Percentiles rank a stretch among this genome's conserved stretches.
These are phyloP conservation scores for Pezizomycotina sp. DNA, from an alignment of 2,329 filamentous ascomycete species.

Conservation along the genomic window DNA sequence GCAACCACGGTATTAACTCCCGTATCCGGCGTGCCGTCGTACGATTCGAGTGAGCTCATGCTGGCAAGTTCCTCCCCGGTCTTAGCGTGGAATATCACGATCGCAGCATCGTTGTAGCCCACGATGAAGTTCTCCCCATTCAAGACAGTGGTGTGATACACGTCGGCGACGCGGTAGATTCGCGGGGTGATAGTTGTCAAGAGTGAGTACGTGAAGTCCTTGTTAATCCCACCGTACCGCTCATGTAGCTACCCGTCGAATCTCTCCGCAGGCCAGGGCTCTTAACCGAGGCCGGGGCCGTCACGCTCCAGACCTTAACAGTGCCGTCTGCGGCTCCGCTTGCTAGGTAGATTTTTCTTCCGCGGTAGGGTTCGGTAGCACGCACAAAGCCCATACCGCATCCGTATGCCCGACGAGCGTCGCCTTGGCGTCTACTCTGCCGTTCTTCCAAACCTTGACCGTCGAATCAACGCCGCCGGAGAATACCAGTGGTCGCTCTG, in stretches of 20 bases:
- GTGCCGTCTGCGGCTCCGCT: slow-evolving; percentile 83
- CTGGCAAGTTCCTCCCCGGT: slow-evolving; percentile 79
- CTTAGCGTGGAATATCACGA: slow-evolving; percentile 80
- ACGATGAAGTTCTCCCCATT: slow-evolving; percentile 83
- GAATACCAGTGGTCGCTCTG: slow-evolving; percentile 64
- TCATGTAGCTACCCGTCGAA: slow-evolving; percentile 68
- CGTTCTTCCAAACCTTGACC: slow-evolving; percentile 87
- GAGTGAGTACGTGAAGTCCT: slow-evolving; percentile 73
- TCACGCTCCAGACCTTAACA: slow-evolving; percentile 88
- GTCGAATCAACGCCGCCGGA: slow-evolving; percentile 90
- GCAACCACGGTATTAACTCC: slow-evolving; percentile 84
- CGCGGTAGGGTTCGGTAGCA: slow-evolving; percentile 66
- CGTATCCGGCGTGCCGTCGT: slow-evolving; percentile 67
- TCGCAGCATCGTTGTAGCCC: slow-evolving; percentile 74
- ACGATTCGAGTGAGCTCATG: slow-evolving; percentile 90
- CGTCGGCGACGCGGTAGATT: slow-evolving; percentile 60
- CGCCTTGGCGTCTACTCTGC: slow-evolving; percentile 84
- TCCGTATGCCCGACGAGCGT: slow-evolving; percentile 89
- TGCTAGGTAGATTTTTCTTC: slow-evolving; percentile 70
- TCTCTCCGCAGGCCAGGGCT: slow-evolving; percentile 37
- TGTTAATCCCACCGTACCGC: slow-evolving; percentile 51
- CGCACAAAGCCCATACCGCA: slow-evolving; percentile 87
- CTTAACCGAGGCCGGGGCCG: slow-evolving; percentile 51
- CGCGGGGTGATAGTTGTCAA: slow-evolving; percentile 63
- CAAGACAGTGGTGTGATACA: slow-evolving; percentile 76